phyloP scores from a whole-genome alignment of 2,329 filamentous ascomycete species.

The Colletotrichum tanaceti region DNA sequence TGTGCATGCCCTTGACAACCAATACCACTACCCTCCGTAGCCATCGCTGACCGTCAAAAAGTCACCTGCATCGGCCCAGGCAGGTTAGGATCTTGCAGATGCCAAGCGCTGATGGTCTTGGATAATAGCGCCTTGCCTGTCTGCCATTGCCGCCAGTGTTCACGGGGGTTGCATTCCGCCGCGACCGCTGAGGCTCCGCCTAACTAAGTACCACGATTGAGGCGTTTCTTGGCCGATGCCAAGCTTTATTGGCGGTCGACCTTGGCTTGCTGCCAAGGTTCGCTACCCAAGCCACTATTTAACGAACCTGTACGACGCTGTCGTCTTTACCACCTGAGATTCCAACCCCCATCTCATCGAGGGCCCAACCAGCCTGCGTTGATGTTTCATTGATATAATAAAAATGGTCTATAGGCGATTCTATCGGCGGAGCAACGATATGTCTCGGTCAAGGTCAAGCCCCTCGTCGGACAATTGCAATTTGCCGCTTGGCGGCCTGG shows the following conservation, averaged over 20 bases:
- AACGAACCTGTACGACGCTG: not conserved
- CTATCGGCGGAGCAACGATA: conserved; percentile 17
- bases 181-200: not conserved
- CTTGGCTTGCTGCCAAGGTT: not conserved
- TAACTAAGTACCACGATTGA: not conserved
- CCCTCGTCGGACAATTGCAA: not conserved
- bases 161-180: conserved; percentile 8
- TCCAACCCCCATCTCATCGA: not conserved
- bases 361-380: too few species aligned
- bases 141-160: not conserved
- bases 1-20: too few species aligned
- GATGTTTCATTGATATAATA: too few species aligned
- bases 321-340: too few species aligned
- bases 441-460: conserved; percentile 23
- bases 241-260: not conserved
- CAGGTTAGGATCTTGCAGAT: not conserved
- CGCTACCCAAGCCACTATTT: conserved; percentile 1
- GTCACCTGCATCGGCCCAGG: too few species aligned
- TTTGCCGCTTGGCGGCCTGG: conserved; percentile 23
- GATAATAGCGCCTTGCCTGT: not conserved
- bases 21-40: too few species aligned
- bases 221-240: conserved; percentile 7
- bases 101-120: not conserved
- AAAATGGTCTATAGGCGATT: not conserved
- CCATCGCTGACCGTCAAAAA: too few species aligned